phyloP scores from a whole-genome alignment of 805 yeast species.

The Zygosaccharomyces bisporus region DNA sequence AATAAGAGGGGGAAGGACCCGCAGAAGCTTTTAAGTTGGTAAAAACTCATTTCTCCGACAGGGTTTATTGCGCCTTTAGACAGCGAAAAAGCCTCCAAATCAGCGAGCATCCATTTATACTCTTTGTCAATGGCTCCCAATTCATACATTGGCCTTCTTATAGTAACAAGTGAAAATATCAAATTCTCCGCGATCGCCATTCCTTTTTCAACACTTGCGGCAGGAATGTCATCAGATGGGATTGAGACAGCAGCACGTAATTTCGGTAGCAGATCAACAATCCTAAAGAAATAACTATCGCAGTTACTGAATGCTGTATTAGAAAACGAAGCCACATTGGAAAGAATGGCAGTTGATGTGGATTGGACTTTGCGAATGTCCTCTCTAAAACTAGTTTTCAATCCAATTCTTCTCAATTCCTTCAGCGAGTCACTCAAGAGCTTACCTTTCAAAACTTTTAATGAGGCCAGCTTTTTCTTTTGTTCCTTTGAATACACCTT shows the following conservation, averaged over 20 bases:
- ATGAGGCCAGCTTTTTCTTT: constrained; percentile 63
- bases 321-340: constrained; percentile 47
- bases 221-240: constrained; percentile 70
- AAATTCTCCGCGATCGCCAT: constrained; percentile 73
- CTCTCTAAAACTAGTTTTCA: constrained; percentile 60
- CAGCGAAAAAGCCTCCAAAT: constrained; percentile 23
- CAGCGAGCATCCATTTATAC: constrained; percentile 20
- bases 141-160: constrained; percentile 45
- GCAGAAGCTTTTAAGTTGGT: constrained; percentile 17
- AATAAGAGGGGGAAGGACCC: constrained; percentile 37
- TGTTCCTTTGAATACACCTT: constrained; percentile 61
- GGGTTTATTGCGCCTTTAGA: constrained; percentile 21
- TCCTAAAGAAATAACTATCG: constrained; percentile 55
- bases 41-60: constrained; percentile 12
- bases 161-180: constrained; percentile 52
- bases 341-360: constrained; percentile 59
- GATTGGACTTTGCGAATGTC: constrained; percentile 63
- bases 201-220: constrained; percentile 66
- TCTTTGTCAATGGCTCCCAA: constrained; percentile 22
- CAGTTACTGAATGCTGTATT: constrained; percentile 43
- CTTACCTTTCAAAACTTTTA: constrained; percentile 78
- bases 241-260: constrained; percentile 60
- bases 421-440: constrained; percentile 71
- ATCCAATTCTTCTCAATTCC: constrained; percentile 72
- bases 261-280: constrained; percentile 77